Percentiles rank a stretch among this genome's conserved stretches.
Conservation (phyloP, 2,329 filamentous ascomycete genomes). For the Diaporthe ilicicola region DNA sequence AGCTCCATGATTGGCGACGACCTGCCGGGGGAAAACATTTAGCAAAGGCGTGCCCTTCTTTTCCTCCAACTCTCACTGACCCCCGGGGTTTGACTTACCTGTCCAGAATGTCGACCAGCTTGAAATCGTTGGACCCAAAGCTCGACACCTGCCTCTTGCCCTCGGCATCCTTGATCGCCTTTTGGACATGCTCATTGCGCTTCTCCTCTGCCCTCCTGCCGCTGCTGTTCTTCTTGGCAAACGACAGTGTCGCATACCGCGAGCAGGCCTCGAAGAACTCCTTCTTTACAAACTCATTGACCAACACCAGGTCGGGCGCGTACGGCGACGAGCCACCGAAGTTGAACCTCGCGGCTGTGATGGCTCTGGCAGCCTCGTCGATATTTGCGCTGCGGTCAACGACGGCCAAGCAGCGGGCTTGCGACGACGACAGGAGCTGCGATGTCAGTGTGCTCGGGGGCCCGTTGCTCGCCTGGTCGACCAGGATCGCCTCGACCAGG, state of each 20-base stretch:
- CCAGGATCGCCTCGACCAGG: conserved; percentile 36
- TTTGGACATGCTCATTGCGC: conserved; percentile 35
- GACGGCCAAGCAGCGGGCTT: conserved; percentile 54
- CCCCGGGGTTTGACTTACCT: conserved; percentile 33
- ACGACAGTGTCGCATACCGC: conserved; percentile 44
- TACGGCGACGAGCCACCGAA: conserved; percentile 67
- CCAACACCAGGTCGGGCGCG: conserved; percentile 68
- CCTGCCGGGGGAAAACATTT: conserved; percentile 24
- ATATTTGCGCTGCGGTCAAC: conserved; percentile 69
- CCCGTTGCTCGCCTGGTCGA: conserved; percentile 39
- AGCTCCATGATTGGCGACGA: conserved; percentile 36
- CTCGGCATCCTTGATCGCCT: conserved; percentile 39
- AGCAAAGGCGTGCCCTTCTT: background rate
- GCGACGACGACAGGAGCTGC: conserved; percentile 34
- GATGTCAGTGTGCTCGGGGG: background rate
- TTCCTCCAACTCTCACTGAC: background rate
- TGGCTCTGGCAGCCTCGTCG: conserved; percentile 57
- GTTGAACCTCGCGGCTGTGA: conserved; percentile 62
- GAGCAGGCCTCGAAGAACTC: conserved; percentile 60
- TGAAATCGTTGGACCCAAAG: conserved; percentile 38
- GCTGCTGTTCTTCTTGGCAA: conserved; percentile 34
- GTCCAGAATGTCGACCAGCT: conserved; percentile 39
- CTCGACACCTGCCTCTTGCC: conserved; percentile 38
- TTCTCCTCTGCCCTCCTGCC: conserved; percentile 34
- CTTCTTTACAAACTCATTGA: conserved; percentile 69